Base-by-base conservation (phyloP, 129 eudicot species). In the Erigeron canadensis region DNA sequence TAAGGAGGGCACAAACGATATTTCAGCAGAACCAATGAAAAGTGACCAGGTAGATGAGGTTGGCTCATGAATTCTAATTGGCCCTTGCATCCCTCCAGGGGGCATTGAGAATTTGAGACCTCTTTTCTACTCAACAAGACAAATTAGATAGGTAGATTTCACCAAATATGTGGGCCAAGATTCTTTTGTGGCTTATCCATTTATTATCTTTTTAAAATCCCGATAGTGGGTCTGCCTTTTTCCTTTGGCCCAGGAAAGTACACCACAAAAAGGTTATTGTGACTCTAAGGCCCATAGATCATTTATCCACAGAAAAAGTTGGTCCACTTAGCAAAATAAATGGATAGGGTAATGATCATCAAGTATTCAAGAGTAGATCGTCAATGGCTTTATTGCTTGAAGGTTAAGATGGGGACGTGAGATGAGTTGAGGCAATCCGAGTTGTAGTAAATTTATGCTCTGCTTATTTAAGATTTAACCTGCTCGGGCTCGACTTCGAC, bases 11-110 rank as follows among this genome's bases (percentile, higher is more conserved):
- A 59, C 16, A 38, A 68, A 15, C 55, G 70, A 59, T 19, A 76
- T 46, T 44, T 68, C 43, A 6, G 10, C 18, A 56, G 59, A 23
- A 10, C 28, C 38, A 60, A 72, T 4, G 10, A 57, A 42, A 75
- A 75, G 66, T 54, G 37, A 21, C 42, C 77, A 75, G 54, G 79
- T 47, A 62, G 43, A n/a, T 19, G 23, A 17, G 16, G 58, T 54
- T 63, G 75, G 75, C 63, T 69, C 70, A 60, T 76, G 71, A 70
- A 54, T 59, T 77, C 58, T 48, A 70, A 77, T 34, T 77, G 81
- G 18, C 77, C 71, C 61, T 77, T 77, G 77, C 81, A 62, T 63
- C 77, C 81, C 55, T 70, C 72, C 60, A 70, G 81, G 77, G 54
- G 81, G 72, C 81, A 77, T 73, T 23, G 34, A 28, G 3, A 28